These are phyloP conservation scores for Scopulariopsis brevicaulis DNA, from an alignment of 2,329 filamentous ascomycete genomes.

Conservation along the genomic window DNA sequence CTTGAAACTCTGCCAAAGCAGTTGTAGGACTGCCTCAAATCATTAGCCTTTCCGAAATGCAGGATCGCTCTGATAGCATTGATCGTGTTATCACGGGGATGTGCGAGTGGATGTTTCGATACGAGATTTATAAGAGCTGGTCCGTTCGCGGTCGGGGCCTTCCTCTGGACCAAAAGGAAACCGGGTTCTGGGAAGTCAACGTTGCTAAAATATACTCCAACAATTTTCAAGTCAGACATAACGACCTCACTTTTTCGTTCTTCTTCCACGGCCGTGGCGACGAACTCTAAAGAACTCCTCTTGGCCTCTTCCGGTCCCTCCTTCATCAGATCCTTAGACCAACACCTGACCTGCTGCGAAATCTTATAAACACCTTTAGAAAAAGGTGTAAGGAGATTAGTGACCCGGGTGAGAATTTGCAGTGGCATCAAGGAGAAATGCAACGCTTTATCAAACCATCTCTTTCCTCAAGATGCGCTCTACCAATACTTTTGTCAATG, in stretches of 20 bases:
- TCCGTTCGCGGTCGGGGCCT: not conserved
- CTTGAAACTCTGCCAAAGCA: too few species aligned
- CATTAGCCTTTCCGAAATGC: conserved; percentile 18
- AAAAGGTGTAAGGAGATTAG: conserved; percentile 4
- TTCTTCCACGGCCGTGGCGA: conserved; percentile 10
- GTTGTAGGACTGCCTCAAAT: conserved; percentile 18
- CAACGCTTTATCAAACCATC: too few species aligned
- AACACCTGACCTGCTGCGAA: conserved; percentile 8
- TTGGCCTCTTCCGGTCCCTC: conserved; percentile 23
- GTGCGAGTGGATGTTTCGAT: conserved; percentile 18
- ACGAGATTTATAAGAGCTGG: conserved; percentile 15
- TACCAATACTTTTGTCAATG: conserved; percentile 25
- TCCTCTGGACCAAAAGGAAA: conserved; percentile 27
- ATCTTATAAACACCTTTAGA: conserved; percentile 11
- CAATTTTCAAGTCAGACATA: conserved; percentile 8
- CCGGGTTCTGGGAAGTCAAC: conserved; percentile 28
- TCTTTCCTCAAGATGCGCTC: too few species aligned
- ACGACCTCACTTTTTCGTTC: conserved; percentile 15
- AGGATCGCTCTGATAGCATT: conserved; percentile 13
- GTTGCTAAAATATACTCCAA: conserved; percentile 19
- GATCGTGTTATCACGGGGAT: conserved; percentile 12
- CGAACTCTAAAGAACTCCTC: conserved; percentile 17
- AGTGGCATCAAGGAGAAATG: conserved; percentile 15
- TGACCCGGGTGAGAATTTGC: conserved; percentile 11
- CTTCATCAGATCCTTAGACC: conserved; percentile 19